Percentiles rank a stretch among this genome's conserved stretches.
Conservation (phyloP, 2,329 filamentous ascomycete species). For the Colletotrichum lini region DNA sequence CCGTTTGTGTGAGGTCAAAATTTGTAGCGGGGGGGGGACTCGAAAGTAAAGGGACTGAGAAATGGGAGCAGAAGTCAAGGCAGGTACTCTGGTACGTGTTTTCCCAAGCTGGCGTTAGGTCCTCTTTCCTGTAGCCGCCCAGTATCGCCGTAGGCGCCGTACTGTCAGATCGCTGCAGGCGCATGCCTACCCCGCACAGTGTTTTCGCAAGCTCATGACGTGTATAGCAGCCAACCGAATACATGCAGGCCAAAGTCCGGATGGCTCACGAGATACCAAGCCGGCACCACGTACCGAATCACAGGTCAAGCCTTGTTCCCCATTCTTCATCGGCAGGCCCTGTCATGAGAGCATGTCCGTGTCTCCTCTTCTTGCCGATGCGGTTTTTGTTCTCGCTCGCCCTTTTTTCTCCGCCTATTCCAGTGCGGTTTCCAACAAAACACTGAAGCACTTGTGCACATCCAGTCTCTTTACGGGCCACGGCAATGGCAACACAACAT, state of each 20-base stretch:
- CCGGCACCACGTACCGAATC: slow-evolving; percentile 32
- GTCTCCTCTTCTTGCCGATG: slow-evolving; percentile 14
- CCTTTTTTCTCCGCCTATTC: neutral
- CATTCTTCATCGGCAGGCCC: slow-evolving; percentile 37
- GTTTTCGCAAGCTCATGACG: slow-evolving; percentile 35
- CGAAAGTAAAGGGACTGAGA: neutral
- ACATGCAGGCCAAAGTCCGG: slow-evolving; percentile 11
- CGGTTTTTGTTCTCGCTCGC: slow-evolving; percentile 1
- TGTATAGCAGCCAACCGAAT: slow-evolving; percentile 25
- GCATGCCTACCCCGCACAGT: slow-evolving; percentile 29
- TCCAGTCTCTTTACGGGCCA: too few species aligned
- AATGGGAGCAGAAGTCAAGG: neutral
- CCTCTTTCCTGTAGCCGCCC: slow-evolving; percentile 30
- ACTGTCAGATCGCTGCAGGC: slow-evolving; percentile 30
- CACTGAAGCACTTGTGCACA: too few species aligned
- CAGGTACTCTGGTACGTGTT: neutral
- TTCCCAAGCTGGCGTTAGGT: slow-evolving; percentile 1
- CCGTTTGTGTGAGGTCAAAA: slow-evolving; percentile 11
- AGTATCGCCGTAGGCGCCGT: slow-evolving; percentile 37
- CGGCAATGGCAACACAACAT: too few species aligned
- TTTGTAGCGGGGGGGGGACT: neutral
- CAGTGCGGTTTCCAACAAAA: neutral
- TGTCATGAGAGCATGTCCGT: neutral
- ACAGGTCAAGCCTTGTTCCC: slow-evolving; percentile 26
- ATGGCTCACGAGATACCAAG: slow-evolving; percentile 26